Base-by-base conservation (phyloP, 257 asterid species). In the Fraxinus americana region DNA sequence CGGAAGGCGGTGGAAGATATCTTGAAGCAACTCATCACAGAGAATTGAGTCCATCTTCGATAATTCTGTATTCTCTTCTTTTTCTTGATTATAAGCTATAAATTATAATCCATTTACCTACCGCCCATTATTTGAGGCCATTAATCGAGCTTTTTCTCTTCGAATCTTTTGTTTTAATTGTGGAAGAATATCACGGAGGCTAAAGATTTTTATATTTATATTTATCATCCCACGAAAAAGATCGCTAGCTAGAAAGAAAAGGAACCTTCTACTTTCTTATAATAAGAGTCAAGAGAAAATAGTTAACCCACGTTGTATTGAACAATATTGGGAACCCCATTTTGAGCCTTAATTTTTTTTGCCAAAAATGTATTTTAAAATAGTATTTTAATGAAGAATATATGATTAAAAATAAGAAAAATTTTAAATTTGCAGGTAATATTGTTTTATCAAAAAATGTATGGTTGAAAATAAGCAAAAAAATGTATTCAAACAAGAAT, bases 11-110 rank as follows among this genome's bases (percentile, higher is more conserved):
- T 73, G 90, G 87, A 94, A 91, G 78, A 94, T 90, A 86, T 94
- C 97, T 81, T 87, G 91, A 61, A 91, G 78, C 61, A 91, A 92
- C 83, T 94, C 97, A 16, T 94, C 98, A 81, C 96, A 91, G 54
- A 94, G 88, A 66, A 91, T 76, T 2, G 89, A 3, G 66, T 90
- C 97, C 97, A 94, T 93, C 36, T 9, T 45, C 2, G 13, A n/a
- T 39, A 29, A 45, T 32, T 65, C 32, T 80, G 9, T 23, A 2
- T 1, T 71, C 34, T 12, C 7, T 0, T 45, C 41, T 6, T 8
- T 75, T 14, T 19, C 2, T 21, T 75, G 13, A 27, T 27, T 10
- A 30, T 29, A 14, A 2, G 32, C 19, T 7, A 25, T 23, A 23
- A 34, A 23, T 7, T 65, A 39, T 5, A 23, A 50, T 70, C 54